Conservation (phyloP, 1,139 yeast genomes). For the Pichia sp. region DNA sequence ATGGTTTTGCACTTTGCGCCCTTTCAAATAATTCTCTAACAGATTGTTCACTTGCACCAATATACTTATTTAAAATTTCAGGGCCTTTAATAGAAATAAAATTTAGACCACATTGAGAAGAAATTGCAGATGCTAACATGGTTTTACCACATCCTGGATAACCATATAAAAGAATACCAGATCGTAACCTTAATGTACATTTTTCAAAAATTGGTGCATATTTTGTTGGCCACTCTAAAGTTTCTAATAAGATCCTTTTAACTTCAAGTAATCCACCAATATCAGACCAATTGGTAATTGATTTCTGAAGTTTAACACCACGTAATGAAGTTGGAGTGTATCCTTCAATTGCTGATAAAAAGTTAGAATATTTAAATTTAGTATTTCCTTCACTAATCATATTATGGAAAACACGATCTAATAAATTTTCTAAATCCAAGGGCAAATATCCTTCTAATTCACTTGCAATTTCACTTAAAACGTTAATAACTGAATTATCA, state of each 20-base stretch:
- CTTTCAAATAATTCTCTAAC: constrained; percentile 89
- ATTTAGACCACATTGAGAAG: constrained; percentile 89
- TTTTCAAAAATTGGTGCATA: constrained; percentile 89
- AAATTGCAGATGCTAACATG: constrained; percentile 84
- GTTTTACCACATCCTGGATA: constrained; percentile 99
- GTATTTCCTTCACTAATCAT: constrained; percentile 35
- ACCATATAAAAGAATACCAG: constrained; percentile 87
- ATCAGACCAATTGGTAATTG: constrained; percentile 72
- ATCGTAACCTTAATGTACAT: constrained; percentile 80
- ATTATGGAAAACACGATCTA: constrained; percentile 72
- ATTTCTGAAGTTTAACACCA: constrained; percentile 80
- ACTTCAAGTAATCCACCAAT: constrained; percentile 85
- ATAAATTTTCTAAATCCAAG: constrained; percentile 64
- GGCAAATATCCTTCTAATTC: constrained; percentile 91
- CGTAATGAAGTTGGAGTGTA: constrained; percentile 77
- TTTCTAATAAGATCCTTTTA: constrained; percentile 70
- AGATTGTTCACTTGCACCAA: constrained; percentile 95
- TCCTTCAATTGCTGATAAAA: constrained; percentile 54
- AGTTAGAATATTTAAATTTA: constrained; percentile 28
- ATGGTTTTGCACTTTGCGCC: constrained; percentile 92
- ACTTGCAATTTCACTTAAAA: constrained; percentile 58
- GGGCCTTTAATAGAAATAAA: constrained; percentile 96
- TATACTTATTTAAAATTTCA: constrained; percentile 88
- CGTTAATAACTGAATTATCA: constrained; percentile 36
- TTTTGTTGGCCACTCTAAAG: constrained; percentile 94